A percentile compares a stretch with the other conserved stretches of the same genome.
These are phyloP conservation scores for Albifimbria verrucaria DNA, from an alignment of 2,329 filamentous ascomycete genomes.

Conservation along the genomic window DNA sequence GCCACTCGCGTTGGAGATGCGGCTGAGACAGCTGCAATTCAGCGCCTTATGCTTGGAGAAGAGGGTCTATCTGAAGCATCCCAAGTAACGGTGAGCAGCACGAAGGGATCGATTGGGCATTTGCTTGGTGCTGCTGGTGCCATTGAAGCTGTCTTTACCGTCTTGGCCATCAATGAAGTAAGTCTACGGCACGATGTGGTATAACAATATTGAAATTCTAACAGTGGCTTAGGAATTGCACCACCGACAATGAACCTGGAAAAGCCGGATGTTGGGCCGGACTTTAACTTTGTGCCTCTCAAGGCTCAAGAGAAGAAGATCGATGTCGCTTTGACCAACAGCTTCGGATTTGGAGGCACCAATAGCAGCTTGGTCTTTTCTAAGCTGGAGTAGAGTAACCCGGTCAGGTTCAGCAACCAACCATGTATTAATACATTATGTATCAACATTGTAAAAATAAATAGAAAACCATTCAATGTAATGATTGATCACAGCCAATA, in stretches of 20 bases:
- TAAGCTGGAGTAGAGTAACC: constrained; percentile 12
- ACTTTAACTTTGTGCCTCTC: constrained; percentile 82
- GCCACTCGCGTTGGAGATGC: constrained; percentile 81
- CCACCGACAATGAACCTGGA: constrained; percentile 86
- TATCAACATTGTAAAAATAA: background rate
- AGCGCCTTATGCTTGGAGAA: constrained; percentile 69
- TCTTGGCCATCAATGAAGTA: constrained; percentile 77
- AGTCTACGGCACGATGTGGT: constrained; percentile 24
- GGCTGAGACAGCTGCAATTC: constrained; percentile 84
- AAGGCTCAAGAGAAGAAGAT: constrained; percentile 67
- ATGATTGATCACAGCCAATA: too few relatives aligned
- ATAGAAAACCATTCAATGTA: too few relatives aligned
- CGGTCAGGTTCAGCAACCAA: too few relatives aligned
- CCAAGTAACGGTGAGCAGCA: constrained; percentile 82
- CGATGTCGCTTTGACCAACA: constrained; percentile 81
- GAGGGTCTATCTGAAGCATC: constrained; percentile 60
- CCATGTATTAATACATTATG: background rate
- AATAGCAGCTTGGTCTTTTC: constrained; percentile 87
- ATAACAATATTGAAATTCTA: background rate
- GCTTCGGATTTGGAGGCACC: constrained; percentile 96
- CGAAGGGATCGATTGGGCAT: constrained; percentile 91
- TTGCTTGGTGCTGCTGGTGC: constrained; percentile 88
- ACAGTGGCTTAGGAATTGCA: constrained; percentile 70
- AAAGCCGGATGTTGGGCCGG: constrained; percentile 61
- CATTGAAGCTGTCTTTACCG: constrained; percentile 81